A percentile compares a stretch with the other conserved stretches of the same genome.
Conservation (phyloP, 176 grass and related monocot genomes). For the Ananas comosus region DNA sequence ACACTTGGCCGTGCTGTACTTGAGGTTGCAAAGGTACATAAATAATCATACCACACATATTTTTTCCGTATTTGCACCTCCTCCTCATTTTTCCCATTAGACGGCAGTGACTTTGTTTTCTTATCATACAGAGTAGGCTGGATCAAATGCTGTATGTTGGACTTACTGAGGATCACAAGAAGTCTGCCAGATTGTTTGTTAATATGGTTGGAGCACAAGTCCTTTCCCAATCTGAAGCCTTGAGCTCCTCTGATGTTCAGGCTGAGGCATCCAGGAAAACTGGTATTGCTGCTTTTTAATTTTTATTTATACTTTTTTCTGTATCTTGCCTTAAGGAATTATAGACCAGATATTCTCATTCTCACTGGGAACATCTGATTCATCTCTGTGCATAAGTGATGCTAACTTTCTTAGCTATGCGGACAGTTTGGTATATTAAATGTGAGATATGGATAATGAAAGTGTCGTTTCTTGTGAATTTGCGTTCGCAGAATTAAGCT, state of each 20-base stretch:
- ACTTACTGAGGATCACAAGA: constrained; percentile 87
- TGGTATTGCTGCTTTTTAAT: constrained; percentile 30
- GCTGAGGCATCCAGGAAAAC: constrained; percentile 21
- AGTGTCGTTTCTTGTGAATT: constrained; percentile 10
- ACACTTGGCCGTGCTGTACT: constrained; percentile 72
- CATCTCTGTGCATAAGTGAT: too few species aligned
- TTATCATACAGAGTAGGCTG: constrained; percentile 63
- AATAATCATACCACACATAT: neutral
- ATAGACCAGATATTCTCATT: neutral
- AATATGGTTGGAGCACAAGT: constrained; percentile 94
- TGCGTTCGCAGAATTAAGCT: constrained; percentile 32
- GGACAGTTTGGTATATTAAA: constrained; percentile 4
- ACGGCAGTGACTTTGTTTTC: constrained; percentile 19
- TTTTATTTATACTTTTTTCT: neutral
- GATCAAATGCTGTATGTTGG: constrained; percentile 88
- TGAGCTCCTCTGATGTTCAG: constrained; percentile 44
- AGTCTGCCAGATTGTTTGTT: constrained; percentile 82
- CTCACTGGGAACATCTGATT: too few species aligned
- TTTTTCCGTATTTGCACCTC: neutral
- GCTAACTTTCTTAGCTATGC: too few species aligned
- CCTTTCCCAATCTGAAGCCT: constrained; percentile 59
- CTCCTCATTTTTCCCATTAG: neutral
- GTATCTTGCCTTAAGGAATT: neutral
- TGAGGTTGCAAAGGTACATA: constrained; percentile 83
- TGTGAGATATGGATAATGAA: constrained; percentile 6